A percentile compares a stretch with the other conserved stretches of the same genome.
phyloP scores from a whole-genome alignment of 2,329 filamentous ascomycete species.

The Dothiorella sarmentorum region DNA sequence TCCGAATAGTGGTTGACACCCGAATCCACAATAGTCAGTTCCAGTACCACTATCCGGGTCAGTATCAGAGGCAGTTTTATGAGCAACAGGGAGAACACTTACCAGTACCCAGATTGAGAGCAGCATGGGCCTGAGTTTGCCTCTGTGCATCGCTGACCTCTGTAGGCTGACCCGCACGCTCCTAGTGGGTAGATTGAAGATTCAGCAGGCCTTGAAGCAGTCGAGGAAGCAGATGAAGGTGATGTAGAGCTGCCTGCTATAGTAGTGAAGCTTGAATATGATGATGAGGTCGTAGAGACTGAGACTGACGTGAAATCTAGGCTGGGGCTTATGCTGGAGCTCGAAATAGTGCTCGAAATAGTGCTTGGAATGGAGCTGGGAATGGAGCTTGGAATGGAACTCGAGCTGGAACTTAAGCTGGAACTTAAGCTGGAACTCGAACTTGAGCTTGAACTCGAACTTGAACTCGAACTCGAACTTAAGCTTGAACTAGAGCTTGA shows the following conservation, averaged over 20 bases:
- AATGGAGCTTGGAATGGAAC: no score
- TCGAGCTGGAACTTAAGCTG: no score
- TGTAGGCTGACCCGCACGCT: not conserved
- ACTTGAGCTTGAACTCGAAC: no score
- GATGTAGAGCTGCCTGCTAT: not conserved
- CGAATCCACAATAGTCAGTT: constrained; percentile 36
- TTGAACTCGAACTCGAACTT: no score
- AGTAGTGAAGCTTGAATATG: not conserved
- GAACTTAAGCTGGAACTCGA: no score
- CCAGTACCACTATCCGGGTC: constrained; percentile 1
- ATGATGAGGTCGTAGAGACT: not conserved
- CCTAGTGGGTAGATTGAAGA: not conserved
- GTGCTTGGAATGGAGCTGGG: no score
- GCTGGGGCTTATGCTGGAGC: no score
- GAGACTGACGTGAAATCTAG: not conserved
- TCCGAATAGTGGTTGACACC: constrained; percentile 39
- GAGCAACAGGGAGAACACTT: not conserved
- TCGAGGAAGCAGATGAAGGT: not conserved
- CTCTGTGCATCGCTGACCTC: not conserved
- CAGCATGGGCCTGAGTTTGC: constrained; percentile 6
- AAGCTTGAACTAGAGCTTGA: no score
- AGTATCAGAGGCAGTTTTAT: no score
- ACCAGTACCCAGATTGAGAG: not conserved
- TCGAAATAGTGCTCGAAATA: no score
- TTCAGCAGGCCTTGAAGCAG: not conserved